Evolutionary conservation across 768 basidiomycete species (phyloP), one percentile per base, ranked within the genome.

Genomic region (Strobilomyces dryophilus): DNA sequence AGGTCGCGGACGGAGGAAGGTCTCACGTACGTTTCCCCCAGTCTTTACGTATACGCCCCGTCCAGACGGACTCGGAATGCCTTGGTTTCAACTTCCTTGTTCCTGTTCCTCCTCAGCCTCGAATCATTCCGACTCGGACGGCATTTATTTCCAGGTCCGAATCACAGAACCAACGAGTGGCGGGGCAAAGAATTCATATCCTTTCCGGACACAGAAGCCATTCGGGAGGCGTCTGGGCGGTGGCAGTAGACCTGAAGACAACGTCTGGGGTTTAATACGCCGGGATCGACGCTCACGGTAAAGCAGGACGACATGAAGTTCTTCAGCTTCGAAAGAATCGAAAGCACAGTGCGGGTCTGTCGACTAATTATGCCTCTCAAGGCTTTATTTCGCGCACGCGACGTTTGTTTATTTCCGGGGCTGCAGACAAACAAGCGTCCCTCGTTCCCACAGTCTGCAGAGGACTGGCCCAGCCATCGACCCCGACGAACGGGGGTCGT

Each of bases 391-490:
- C 43, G 41, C 42, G 7, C 47, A 36, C 18, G 56, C 60, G 57
- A 51, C 17, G 49, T 54, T 54, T 58, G 46, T 58, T 65, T 64
- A 58, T 45, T 52, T 52, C 43, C 2, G 48, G 53, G 52, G 40
- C 9, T 21, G 39, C 48, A 29, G 56, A 20, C 59, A 64, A 61
- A 61, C 54, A 56, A 47, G 10, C n/a, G 8, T 17, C 17, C 3
- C 8, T n/a, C 18, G 14, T 21, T 26, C n/a, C 10, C 9, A 12
- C 14, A 21, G 24, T 1, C 39, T 40, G 24, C 32, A 3, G 34
- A 27, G 27, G 49, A 36, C 56, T 10, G 17, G 10, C 21, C 14
- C 17, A 14, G 11, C 24, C 24, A 36, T 51, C 41, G 24, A 42
- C 26, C 17, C 48, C 31, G 42, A 37, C 56, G 26, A 42, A 35